Base-by-base conservation (phyloP, 2,329 filamentous ascomycete species). In the Pseudogymnoascus sp. region DNA sequence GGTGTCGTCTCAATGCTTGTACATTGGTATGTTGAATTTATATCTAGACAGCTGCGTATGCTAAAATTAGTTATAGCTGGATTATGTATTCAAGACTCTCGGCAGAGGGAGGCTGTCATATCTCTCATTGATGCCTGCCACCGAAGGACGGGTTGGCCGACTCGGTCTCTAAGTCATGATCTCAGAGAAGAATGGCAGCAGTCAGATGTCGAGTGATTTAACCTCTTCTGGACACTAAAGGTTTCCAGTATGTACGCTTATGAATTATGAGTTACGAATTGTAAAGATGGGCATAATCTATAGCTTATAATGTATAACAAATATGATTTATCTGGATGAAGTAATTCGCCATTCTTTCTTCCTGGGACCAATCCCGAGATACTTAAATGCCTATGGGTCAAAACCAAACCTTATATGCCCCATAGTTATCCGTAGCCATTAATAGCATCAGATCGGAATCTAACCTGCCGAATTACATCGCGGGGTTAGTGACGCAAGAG, bases 1-100 rank as follows among this genome's bases (percentile, higher is more conserved):
- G 12, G 74, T 79, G 67, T 78, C 75, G 5, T 76, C 76, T 4
- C 77, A 79, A 65, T 79, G 76, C 63, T 67, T 79, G 0, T 80
- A 75, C 59, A 73, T 71, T 14, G 74, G 66, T 68, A 64, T 12
- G 41, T 61, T 63, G 7, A 55, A 7, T 12, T 23, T 23, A 21
- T 45, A 2, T 45, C 11, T 14, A 31, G 21, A 14, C 14, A 33
- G 9, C 8, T 28, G 43, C 23, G n/a, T 59, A 31, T 63, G 21
- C 41, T 61, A 59, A 61, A 38, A 12, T 23, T 2, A 6, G 37
- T 70, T 41, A 67, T 68, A 62, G 77, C 78, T 2, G 77, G 77
- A 0, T 68, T 79, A 8, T 78, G 77, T 61, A 74, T 76, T 14
- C 75, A 75, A 31, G 75, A 77, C 38, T 62, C 68, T 3, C 65